These are phyloP conservation scores for Amborella trichopoda DNA, from an alignment of 164 flowering plant genomes.

Conservation along the genomic window DNA sequence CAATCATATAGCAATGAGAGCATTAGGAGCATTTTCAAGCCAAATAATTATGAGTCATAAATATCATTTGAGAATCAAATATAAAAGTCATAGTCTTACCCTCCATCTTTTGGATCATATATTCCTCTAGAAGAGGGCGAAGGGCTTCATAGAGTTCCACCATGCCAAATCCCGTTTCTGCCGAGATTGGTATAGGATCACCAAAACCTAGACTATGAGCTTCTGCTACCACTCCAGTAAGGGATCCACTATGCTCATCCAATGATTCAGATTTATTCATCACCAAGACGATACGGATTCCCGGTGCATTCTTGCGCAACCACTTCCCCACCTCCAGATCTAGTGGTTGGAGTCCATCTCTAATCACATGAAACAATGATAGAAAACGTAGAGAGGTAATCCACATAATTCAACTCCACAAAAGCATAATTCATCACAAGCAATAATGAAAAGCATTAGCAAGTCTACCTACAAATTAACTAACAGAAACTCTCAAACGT, in stretches of 20 bases:
- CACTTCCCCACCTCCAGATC: constrained; percentile 93
- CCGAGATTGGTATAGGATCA: constrained; percentile 88
- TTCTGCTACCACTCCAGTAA: constrained; percentile 57
- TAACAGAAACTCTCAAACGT: too few species aligned
- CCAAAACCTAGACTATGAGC: constrained; percentile 75
- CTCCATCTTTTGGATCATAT: constrained; percentile 31
- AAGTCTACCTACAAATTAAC: too few species aligned
- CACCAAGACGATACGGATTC: constrained; percentile 44
- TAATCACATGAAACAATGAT: constrained; percentile 18
- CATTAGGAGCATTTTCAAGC: too few species aligned
- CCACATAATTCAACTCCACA: too few species aligned
- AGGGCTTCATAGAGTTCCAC: constrained; percentile 62
- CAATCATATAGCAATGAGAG: too few species aligned
- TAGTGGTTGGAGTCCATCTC: constrained; percentile 80
- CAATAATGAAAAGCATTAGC: too few species aligned
- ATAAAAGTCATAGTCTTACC: constrained; percentile 21
- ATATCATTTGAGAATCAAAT: constrained; percentile 4
- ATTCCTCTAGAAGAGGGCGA: constrained; percentile 62
- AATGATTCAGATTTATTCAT: constrained; percentile 89
- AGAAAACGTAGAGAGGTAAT: too few species aligned
- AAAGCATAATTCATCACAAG: too few species aligned
- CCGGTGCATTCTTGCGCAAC: constrained; percentile 71
- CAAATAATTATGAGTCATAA: too few species aligned
- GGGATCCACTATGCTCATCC: constrained; percentile 47
- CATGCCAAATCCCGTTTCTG: constrained; percentile 95